These are phyloP conservation scores for Blastocystis sp. DNA, from an alignment of 352 stramenopile species.

Conservation along the genomic window DNA sequence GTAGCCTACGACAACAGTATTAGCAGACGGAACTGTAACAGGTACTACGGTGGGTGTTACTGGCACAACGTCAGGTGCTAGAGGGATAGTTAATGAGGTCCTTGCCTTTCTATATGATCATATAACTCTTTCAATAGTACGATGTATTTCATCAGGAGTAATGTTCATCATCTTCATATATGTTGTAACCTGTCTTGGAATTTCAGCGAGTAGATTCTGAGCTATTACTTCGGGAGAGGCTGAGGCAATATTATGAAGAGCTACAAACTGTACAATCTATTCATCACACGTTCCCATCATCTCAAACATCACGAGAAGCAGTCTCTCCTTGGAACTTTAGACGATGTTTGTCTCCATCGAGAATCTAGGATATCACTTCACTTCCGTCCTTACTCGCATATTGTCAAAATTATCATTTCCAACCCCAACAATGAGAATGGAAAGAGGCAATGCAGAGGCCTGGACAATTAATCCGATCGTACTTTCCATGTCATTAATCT, in stretches of 20 bases:
- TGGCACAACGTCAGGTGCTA: no score
- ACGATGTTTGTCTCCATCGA: constrained; percentile 75
- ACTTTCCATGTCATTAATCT: constrained; percentile 81
- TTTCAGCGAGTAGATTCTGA: constrained; percentile 76
- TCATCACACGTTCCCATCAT: constrained; percentile 73
- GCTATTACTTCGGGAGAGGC: constrained; percentile 69
- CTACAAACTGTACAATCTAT: constrained; percentile 58
- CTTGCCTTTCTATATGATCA: no score
- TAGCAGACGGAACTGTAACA: no score
- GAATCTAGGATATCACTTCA: constrained; percentile 56
- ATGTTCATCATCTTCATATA: constrained; percentile 78
- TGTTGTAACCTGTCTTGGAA: constrained; percentile 77
- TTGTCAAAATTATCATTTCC: constrained; percentile 76
- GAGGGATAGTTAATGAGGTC: no score
- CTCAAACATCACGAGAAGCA: constrained; percentile 74
- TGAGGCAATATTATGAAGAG: not conserved
- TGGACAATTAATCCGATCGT: constrained; percentile 69
- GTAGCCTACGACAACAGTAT: no score
- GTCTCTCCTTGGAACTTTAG: constrained; percentile 72
- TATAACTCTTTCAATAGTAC: no score
- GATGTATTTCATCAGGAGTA: constrained; percentile 65
- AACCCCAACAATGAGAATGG: constrained; percentile 79
- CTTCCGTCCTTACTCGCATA: constrained; percentile 72
- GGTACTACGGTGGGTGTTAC: no score
- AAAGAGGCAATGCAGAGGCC: constrained; percentile 64